Base-by-base conservation (phyloP, 257 asterid genomes). In the Osmanthus fragrans region DNA sequence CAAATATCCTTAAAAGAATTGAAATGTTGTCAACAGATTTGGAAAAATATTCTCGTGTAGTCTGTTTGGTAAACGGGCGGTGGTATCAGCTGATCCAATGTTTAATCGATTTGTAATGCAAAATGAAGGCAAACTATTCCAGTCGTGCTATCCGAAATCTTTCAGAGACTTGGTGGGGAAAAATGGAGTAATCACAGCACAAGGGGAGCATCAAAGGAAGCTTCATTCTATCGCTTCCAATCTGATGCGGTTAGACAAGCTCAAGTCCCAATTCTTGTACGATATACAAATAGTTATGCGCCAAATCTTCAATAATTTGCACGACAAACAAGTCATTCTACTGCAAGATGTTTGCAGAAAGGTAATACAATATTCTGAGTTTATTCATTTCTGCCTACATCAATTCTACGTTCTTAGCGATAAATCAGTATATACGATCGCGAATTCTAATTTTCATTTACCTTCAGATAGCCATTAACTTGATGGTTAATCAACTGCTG, bases 401-500 rank as follows among this genome's bases (percentile, higher is more conserved):
- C 6, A 7, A 64, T 7, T 33, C 45, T 54, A 54, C 15, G 64
- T 54, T 54, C 25, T 54, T 7, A 54, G 64, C 25, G 7, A 19
- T 54, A 7, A 54, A 42, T 71, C 47, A 40, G 47, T 40, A 40
- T 40, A 12, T 11, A 40, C 3, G 10, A 37, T 7, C 2, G 3
- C 1, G 10, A 37, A 37, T 37, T 65, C 21, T 40, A 21, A 16
- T 4, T 76, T n/a, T 47, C 19, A 9, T 32, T 7, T 11, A 30
- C 63, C 60, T 75, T 56, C 83, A 92, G 97, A 85, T 90, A 33
- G 98, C 98, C 32, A 94, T 94, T 70, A 88, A 90, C 73, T 82
- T 94, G 92, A 94, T 92, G 98, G 98, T 86, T 39, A 94, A 92
- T 86, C 98, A 94, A 84, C 92, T 94, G 36, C 90, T 92, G 36